Conservation (phyloP, 2,329 filamentous ascomycete species). For the Scorias spongiosa region DNA sequence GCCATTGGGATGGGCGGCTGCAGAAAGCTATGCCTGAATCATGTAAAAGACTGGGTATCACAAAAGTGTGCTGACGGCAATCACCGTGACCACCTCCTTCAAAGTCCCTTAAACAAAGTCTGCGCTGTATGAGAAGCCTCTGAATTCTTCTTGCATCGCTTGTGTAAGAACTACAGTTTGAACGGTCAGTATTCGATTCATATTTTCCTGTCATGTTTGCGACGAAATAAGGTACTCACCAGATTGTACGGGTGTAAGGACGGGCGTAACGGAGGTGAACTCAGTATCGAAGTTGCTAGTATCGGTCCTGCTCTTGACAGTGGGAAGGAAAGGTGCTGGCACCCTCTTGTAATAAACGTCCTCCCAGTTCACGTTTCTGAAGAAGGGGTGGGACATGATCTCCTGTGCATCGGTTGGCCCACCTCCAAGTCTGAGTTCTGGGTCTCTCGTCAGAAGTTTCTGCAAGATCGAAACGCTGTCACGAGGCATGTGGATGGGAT, state of each 20-base stretch:
- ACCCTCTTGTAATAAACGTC: slow-evolving; percentile 95
- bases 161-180: slow-evolving; percentile 65
- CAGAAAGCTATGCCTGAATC: too few relatives aligned
- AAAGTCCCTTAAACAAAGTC: slow-evolving; percentile 53
- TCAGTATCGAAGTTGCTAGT: slow-evolving; percentile 99
- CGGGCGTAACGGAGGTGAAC: slow-evolving; percentile 95
- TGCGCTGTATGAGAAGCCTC: slow-evolving; percentile 92
- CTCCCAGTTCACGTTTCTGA: slow-evolving; percentile 95
- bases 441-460: slow-evolving; percentile 90
- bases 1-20: too few relatives aligned
- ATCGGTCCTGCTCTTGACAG: slow-evolving; percentile 82
- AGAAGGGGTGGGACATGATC: slow-evolving; percentile 98
- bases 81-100: not conserved
- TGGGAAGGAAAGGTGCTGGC: slow-evolving; percentile 73
- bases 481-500: slow-evolving; percentile 96
- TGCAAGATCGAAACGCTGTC: slow-evolving; percentile 96
- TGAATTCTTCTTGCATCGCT: slow-evolving; percentile 99
- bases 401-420: slow-evolving; percentile 96
- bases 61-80: slow-evolving; percentile 2
- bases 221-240: slow-evolving; percentile 65
- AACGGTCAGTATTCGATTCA: slow-evolving; percentile 1
- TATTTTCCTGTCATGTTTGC: too few relatives aligned
- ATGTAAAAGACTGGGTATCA: slow-evolving; percentile 7
- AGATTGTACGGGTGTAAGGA: slow-evolving; percentile 91
- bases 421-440: slow-evolving; percentile 79